A percentile compares a stretch with the other conserved stretches of the same genome.
phyloP scores from a whole-genome alignment of 2,329 filamentous ascomycete genomes.

The Fusarium austroafricanum region DNA sequence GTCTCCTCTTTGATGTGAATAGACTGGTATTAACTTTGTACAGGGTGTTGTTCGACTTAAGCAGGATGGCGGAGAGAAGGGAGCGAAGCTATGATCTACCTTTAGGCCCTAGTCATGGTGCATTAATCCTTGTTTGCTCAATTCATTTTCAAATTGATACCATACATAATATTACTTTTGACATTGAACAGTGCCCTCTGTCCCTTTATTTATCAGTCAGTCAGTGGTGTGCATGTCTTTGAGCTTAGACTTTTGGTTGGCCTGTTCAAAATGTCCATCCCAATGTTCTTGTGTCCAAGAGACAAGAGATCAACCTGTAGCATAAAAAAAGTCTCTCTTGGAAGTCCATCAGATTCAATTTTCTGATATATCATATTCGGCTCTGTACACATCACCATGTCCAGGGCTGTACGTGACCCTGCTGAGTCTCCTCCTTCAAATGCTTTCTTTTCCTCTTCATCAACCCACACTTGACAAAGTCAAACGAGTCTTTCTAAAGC shows the following conservation, averaged over 20 bases:
- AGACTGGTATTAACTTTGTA: constrained; percentile 36
- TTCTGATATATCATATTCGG: background rate
- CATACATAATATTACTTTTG: background rate
- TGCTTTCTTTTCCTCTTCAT: no score
- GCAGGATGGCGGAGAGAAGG: constrained; percentile 53
- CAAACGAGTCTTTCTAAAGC: no score
- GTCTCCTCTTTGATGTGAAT: constrained; percentile 44
- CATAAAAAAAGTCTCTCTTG: background rate
- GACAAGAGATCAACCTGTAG: no score
- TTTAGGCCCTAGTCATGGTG: background rate
- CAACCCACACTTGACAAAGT: no score
- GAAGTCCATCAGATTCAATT: background rate
- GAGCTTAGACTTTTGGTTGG: background rate
- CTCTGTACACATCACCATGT: no score
- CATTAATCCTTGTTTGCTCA: background rate
- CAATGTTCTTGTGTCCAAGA: background rate
- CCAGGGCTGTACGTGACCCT: background rate
- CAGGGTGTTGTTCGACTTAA: constrained; percentile 65
- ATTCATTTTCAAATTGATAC: constrained; percentile 2
- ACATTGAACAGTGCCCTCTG: background rate
- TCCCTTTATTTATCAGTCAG: background rate
- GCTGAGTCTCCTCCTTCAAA: no score
- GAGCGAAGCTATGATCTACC: constrained; percentile 49
- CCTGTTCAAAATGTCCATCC: background rate
- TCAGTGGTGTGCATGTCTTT: no score